Conservation (phyloP, 2,329 filamentous ascomycete species). For the Lasiodiplodia sp. region DNA sequence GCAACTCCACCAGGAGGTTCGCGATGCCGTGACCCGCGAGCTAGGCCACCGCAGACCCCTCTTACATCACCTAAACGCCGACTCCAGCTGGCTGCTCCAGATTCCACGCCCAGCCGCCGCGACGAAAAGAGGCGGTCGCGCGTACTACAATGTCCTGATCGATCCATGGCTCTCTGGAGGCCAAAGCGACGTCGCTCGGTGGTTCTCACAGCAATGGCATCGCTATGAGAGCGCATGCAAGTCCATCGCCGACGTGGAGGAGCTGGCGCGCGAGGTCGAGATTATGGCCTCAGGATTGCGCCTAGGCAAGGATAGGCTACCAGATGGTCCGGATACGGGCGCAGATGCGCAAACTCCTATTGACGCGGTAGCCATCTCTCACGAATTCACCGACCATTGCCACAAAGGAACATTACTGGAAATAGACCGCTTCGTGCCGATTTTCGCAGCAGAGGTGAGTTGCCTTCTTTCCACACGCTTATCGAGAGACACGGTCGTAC, state of each 20-base stretch:
- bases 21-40: slow-evolving; percentile 47
- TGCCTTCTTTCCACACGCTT: background rate
- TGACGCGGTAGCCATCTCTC: slow-evolving; percentile 66
- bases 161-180: slow-evolving; percentile 71
- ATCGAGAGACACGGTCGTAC: background rate
- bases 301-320: slow-evolving; percentile 31
- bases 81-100: slow-evolving; percentile 73
- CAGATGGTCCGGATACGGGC: slow-evolving; percentile 30
- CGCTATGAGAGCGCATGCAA: slow-evolving; percentile 56
- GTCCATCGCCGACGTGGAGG: slow-evolving; percentile 64
- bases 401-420: slow-evolving; percentile 67
- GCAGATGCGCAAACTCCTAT: slow-evolving; percentile 51
- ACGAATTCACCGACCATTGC: slow-evolving; percentile 75
- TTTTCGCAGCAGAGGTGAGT: slow-evolving; percentile 63
- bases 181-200: slow-evolving; percentile 68
- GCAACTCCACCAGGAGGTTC: slow-evolving; percentile 55
- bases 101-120: slow-evolving; percentile 62
- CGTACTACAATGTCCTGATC: slow-evolving; percentile 69
- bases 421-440: slow-evolving; percentile 60
- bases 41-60: slow-evolving; percentile 57
- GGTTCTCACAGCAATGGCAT: slow-evolving; percentile 73
- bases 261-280: slow-evolving; percentile 60
- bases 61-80: slow-evolving; percentile 71
- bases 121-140: slow-evolving; percentile 52
- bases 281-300: slow-evolving; percentile 39